Base-by-base conservation (phyloP, 352 stramenopile species). In the Aphanomyces stellatus region DNA sequence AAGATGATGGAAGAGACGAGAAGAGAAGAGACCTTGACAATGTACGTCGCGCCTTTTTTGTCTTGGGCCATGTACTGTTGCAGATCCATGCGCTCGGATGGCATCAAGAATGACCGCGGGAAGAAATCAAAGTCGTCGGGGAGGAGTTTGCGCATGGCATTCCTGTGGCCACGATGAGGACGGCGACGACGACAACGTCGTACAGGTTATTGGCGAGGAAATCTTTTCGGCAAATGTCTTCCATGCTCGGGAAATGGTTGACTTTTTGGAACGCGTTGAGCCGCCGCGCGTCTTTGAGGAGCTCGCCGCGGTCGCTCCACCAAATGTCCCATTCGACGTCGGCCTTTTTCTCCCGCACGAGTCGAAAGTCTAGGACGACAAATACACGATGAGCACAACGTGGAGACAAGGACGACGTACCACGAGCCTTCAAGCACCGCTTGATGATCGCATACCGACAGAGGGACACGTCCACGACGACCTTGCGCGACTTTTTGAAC, bases 161-260 rank as follows among this genome's bases (percentile, higher is more conserved):
- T 81, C 19, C 74, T 81, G 40, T 25, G 46, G 34, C 48, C n/a
- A n/a, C n/a, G n/a, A n/a, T n/a, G n/a, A n/a, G n/a, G n/a, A n/a
- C n/a, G n/a, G n/a, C n/a, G n/a, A n/a, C n/a, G n/a, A n/a, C n/a
- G n/a, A n/a, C n/a, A n/a, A n/a, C n/a, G n/a, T n/a, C 73, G 25
- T 60, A 81, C 75, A 82, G 72, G 57, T 82, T 78, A 59, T 79
- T 79, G 62, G 75, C 74, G 46, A 82, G 66, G 53, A 82, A 82
- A 62, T 82, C 75, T 31, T 82, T 82, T 69, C 75, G 73, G 53
- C 75, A 82, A 66, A 82, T 82, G 68, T 82, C 75, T 53, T 82
- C 73, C 75, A 82, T 82, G 43, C 73, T 77, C n/a, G 75, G 75
- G 35, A 82, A 82, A 55, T 82, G 75, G 65, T 82, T 82, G 24